Base-by-base conservation (phyloP, 371 early-diverging fungal species). In the Mucor ambiguus region DNA sequence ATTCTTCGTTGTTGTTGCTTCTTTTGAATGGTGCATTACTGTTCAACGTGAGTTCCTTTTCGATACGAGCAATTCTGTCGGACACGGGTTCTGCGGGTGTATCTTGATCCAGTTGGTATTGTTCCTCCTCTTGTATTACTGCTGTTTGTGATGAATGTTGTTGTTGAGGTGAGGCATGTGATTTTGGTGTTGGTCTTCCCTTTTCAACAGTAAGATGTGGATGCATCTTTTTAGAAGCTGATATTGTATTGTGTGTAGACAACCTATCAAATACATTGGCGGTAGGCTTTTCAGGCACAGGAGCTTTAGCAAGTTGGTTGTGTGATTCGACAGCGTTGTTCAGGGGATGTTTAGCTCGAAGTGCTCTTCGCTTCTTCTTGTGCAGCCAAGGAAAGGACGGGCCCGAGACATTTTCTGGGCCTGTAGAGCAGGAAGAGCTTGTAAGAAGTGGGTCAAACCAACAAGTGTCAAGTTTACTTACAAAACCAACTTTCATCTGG, bases 401-500 rank as follows among this genome's bases (percentile, higher is more conserved):
- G 5, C 52, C 58, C 12, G 61, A 65, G 1, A 61, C 29, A 30
- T 46, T 60, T 18, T 12, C 26, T 35, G 32, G 44, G 26, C 52
- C 48, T 66, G 35, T 35, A 24, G 1, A 38, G 5, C 30, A 33
- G 12, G 12, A 8, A 3, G 18, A 24, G 9, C 20, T 44, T 16
- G 6, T 59, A 22, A 46, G 22, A 52, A 0, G 2, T 26, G 6
- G 10, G 8, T 33, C n/a, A 14, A 37, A 2, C 24, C 9, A 32
- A 30, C 28, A n/a, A 43, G 16, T 16, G 35, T 30, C 33, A 1
- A 9, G 9, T 12, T 12, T 1, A 62, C 66, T 48, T 70, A 70
- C 70, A 32, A 52, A 70, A 70, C 70, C 70, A 70, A 2, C 43
- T 26, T 33, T 70, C 70, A 52, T 48, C 38, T 20, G 66, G 66